Conservation (phyloP, 371 early-diverging fungal genomes). For the Mucor sp. region DNA sequence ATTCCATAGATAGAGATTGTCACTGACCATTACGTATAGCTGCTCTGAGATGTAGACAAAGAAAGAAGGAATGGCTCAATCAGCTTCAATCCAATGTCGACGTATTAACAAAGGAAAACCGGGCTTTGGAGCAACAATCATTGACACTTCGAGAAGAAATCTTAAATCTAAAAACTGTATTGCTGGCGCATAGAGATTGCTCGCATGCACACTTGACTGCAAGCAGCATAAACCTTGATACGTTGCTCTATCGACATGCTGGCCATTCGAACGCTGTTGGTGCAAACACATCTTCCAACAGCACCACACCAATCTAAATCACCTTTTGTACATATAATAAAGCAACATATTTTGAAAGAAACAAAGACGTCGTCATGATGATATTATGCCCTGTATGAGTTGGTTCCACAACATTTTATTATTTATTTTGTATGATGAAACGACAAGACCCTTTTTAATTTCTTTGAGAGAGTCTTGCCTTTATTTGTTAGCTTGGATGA, state of each 20-base stretch:
- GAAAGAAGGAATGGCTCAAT: constrained; percentile 84
- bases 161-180: constrained; percentile 61
- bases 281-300: background rate
- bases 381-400: background rate
- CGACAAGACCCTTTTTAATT: constrained; percentile 21
- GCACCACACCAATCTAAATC: background rate
- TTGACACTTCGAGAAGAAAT: constrained; percentile 70
- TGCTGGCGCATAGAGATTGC: constrained; percentile 66
- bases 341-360: background rate
- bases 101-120: constrained; percentile 67
- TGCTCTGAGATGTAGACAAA: constrained; percentile 87
- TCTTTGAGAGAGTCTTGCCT: constrained; percentile 22
- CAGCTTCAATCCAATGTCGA: constrained; percentile 78
- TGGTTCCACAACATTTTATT: background rate
- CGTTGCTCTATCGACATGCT: background rate
- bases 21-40: constrained; percentile 62
- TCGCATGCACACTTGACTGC: constrained; percentile 9
- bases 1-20: constrained; percentile 30
- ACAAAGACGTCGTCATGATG: background rate
- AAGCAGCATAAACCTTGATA: constrained; percentile 2
- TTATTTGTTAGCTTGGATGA: constrained; percentile 20
- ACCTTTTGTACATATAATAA: background rate
- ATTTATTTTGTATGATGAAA: constrained; percentile 16
- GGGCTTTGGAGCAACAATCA: constrained; percentile 66
- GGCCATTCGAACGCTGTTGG: background rate